These are phyloP conservation scores for Wilcoxina mikolae DNA, from an alignment of 495 filamentous ascomycete genomes.

Conservation along the genomic window DNA sequence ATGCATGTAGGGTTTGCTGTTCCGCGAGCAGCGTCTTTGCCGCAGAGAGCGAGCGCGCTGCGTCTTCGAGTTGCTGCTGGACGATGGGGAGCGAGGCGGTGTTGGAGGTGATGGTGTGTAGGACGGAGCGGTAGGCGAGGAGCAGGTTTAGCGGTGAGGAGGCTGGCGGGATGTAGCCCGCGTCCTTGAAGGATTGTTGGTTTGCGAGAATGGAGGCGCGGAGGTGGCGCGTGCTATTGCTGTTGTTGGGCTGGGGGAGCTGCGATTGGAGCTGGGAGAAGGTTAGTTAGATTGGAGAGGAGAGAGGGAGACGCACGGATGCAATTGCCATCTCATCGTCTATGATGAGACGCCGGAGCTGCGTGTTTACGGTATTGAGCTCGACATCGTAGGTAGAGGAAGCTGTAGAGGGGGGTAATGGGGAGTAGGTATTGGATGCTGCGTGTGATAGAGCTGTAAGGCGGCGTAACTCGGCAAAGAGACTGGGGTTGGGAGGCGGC, in stretches of 20 bases:
- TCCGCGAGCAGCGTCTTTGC: not conserved
- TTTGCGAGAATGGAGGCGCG: not conserved
- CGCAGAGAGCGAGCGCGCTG: not conserved
- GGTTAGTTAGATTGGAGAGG: not conserved
- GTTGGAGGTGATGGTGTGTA: conserved; percentile 4
- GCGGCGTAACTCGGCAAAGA: too few species aligned
- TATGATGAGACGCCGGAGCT: not conserved
- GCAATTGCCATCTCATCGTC: not conserved
- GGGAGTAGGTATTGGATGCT: too few species aligned
- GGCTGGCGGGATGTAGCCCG: conserved; percentile 12
- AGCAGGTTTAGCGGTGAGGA: conserved; percentile 15
- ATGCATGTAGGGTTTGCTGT: conserved; percentile 2
- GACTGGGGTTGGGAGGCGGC: too few species aligned
- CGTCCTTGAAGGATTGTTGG: not conserved
- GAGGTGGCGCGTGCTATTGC: not conserved
- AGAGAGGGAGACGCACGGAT: not conserved
- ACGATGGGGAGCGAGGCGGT: conserved; percentile 3
- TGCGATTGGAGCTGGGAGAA: not conserved
- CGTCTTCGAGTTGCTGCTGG: not conserved
- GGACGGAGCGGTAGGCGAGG: conserved; percentile 15
- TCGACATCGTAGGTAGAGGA: not conserved
- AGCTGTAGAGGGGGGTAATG: not conserved
- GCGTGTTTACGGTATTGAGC: not conserved
- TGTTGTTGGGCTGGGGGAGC: not conserved
- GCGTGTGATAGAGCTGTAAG: too few species aligned